Percentiles rank a stretch among this genome's conserved stretches.
These are phyloP conservation scores for Tillandsia leiboldiana DNA, from an alignment of 176 grass and related monocot genomes.

Conservation along the genomic window DNA sequence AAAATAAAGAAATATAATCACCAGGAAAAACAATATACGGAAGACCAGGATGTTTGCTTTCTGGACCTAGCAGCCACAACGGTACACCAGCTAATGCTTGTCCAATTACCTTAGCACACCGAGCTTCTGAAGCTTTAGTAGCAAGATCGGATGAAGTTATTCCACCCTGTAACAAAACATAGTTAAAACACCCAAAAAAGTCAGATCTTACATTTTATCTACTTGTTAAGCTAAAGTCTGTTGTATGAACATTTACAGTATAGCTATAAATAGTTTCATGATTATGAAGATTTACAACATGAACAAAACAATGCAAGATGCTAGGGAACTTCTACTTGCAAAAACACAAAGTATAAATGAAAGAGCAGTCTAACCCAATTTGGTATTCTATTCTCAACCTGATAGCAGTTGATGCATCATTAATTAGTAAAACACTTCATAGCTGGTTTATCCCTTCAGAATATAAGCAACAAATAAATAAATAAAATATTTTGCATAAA, in stretches of 20 bases:
- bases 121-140: constrained; percentile 95
- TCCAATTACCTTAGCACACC: constrained; percentile 72
- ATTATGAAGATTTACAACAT: background rate
- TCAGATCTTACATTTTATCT: background rate
- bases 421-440: too few species aligned
- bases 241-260: background rate
- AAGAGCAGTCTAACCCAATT: too few species aligned
- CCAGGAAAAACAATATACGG: constrained; percentile 99
- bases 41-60: constrained; percentile 87
- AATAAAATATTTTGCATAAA: background rate
- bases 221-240: background rate
- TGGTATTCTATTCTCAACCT: too few species aligned
- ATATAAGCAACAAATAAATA: constrained; percentile 1
- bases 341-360: too few species aligned
- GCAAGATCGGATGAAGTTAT: constrained; percentile 97
- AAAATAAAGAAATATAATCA: constrained; percentile 25
- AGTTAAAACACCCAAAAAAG: constrained; percentile 9
- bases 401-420: too few species aligned
- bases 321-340: background rate
- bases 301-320: background rate
- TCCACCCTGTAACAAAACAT: constrained; percentile 52
- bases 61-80: constrained; percentile 89
- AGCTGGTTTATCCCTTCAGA: too few species aligned
- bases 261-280: background rate
- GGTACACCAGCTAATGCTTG: constrained; percentile 92